Evolutionary conservation across 306 rosid genomes (phyloP).

Genomic region (Castanea mollissima): DNA sequence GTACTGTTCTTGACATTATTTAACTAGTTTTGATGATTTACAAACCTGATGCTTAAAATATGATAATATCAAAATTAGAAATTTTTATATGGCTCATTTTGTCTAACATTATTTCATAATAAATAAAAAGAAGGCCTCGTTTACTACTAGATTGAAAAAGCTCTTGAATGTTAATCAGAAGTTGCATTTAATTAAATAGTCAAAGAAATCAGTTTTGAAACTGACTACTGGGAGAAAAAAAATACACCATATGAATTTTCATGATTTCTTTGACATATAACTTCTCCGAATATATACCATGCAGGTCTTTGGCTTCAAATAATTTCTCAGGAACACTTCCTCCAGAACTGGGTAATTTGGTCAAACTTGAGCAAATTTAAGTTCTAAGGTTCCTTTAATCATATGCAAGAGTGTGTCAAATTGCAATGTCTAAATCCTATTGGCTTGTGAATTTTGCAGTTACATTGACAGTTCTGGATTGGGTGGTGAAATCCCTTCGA

Average conservation of each 20-base stretch:
- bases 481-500: constrained; percentile 28
- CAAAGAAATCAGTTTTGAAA: too few relatives aligned
- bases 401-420: not conserved
- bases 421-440: not conserved
- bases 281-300: not conserved
- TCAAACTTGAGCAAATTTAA: constrained; percentile 9
- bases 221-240: too few relatives aligned
- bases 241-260: not conserved
- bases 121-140: too few relatives aligned
- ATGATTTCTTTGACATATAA: not conserved
- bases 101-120: too few relatives aligned
- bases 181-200: too few relatives aligned
- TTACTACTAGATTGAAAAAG: too few relatives aligned
- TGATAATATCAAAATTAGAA: too few relatives aligned
- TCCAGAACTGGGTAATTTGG: constrained; percentile 27
- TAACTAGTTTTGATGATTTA: too few relatives aligned
- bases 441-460: not conserved
- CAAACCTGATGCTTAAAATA: too few relatives aligned
- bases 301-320: constrained; percentile 16
- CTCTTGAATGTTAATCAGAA: too few relatives aligned
- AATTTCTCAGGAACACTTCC: constrained; percentile 31
- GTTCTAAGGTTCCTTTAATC: not conserved
- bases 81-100: too few relatives aligned
- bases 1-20: too few relatives aligned
- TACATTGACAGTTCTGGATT: constrained; percentile 7